Evolutionary conservation across 257 asterid species (phyloP).

Genomic region (Lavandula angustifolia): DNA sequence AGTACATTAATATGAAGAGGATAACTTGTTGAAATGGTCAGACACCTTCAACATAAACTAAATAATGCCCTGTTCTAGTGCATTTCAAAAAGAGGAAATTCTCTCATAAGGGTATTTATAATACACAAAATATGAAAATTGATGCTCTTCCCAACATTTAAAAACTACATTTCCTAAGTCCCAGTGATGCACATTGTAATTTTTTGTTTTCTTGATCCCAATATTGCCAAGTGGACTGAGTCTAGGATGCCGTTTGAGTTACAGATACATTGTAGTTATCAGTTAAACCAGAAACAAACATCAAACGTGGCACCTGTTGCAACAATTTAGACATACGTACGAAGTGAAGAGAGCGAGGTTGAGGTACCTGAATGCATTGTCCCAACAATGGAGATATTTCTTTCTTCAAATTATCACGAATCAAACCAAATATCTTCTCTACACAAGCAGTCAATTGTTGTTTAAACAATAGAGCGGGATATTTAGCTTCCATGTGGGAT

Average conservation of each 20-base stretch:
- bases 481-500: conserved; percentile 91
- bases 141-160: conserved; percentile 2
- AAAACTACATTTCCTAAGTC: not conserved
- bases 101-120: not conserved
- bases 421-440: conserved; percentile 93
- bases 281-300: conserved; percentile 12
- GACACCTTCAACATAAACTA: conserved; percentile 9
- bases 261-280: not conserved
- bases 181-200: not conserved
- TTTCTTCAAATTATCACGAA: conserved; percentile 97
- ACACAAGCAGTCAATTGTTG: conserved; percentile 96
- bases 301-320: not conserved
- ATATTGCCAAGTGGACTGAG: not conserved
- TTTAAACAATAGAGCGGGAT: conserved; percentile 85
- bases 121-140: not conserved
- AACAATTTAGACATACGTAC: not conserved
- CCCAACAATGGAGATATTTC: conserved; percentile 88
- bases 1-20: not conserved
- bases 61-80: not conserved
- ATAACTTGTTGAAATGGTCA: conserved; percentile 12
- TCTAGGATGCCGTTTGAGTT: conserved; percentile 12
- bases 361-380: conserved; percentile 84
- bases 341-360: conserved; percentile 14
- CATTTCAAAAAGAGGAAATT: not conserved
- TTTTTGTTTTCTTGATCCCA: not conserved